These are phyloP conservation scores for Penicillium frequentans DNA, from an alignment of 2,329 filamentous ascomycete species.

Conservation along the genomic window DNA sequence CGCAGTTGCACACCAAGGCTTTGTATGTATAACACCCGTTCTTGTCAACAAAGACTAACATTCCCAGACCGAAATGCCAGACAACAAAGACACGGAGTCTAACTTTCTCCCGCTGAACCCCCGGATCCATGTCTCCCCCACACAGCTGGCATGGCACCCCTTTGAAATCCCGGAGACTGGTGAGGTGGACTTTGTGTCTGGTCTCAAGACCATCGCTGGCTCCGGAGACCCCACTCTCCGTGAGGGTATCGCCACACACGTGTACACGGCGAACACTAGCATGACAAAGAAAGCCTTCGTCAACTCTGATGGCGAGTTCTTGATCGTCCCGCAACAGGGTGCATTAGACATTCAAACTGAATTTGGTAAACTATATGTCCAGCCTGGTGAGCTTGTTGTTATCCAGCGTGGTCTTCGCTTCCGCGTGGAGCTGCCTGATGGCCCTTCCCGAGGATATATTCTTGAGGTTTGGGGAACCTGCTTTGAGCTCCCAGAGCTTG, in stretches of 20 bases:
- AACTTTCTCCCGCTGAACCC: constrained; percentile 46
- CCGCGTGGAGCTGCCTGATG: constrained; percentile 59
- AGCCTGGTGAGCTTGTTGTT: constrained; percentile 67
- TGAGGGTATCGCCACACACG: constrained; percentile 56
- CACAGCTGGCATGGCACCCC: constrained; percentile 59
- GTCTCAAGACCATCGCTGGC: constrained; percentile 55
- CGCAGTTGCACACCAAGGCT: constrained; percentile 56
- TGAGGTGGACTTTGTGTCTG: constrained; percentile 57
- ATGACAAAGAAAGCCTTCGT: constrained; percentile 60
- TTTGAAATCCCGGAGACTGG: constrained; percentile 52
- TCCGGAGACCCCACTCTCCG: constrained; percentile 60
- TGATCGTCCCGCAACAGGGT: constrained; percentile 66
- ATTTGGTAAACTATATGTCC: constrained; percentile 63
- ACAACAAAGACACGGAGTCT: constrained; percentile 34
- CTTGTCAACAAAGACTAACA: neutral
- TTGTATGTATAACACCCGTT: constrained; percentile 32
- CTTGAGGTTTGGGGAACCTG: constrained; percentile 66
- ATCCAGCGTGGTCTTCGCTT: constrained; percentile 67
- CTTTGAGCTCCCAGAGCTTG: constrained; percentile 66
- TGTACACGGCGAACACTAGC: constrained; percentile 56
- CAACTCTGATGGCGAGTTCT: constrained; percentile 64
- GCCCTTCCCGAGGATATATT: constrained; percentile 64
- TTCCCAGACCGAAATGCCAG: constrained; percentile 48
- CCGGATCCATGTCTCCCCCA: constrained; percentile 56
- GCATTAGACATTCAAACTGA: constrained; percentile 68